phyloP scores from a whole-genome alignment of 306 rosid genomes.

The Alnus glutinosa region DNA sequence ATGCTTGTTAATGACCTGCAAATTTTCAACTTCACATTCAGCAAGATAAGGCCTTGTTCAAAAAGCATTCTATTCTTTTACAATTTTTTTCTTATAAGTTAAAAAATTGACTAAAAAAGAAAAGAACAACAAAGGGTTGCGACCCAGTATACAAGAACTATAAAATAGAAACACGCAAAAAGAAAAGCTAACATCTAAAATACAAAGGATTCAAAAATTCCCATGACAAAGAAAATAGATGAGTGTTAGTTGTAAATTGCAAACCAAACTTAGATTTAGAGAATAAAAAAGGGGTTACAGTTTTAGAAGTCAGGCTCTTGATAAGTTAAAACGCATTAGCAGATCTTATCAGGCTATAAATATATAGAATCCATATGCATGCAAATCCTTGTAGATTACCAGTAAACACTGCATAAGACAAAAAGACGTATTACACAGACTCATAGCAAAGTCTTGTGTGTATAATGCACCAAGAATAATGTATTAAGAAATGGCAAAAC shows the following conservation, averaged over 20 bases:
- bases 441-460: not conserved
- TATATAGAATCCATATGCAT: not conserved
- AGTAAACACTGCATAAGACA: not conserved
- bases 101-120: not conserved
- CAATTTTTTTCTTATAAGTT: too few relatives aligned
- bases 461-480: not conserved
- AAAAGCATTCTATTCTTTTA: not conserved
- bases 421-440: not conserved
- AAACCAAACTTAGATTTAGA: not conserved
- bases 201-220: not conserved
- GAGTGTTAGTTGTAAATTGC: not conserved
- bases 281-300: not conserved
- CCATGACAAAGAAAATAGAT: not conserved
- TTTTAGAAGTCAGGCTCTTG: not conserved
- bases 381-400: not conserved
- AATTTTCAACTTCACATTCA: conserved; percentile 28
- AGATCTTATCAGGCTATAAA: not conserved
- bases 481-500: not conserved
- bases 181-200: not conserved
- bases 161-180: not conserved
- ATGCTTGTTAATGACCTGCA: conserved; percentile 75
- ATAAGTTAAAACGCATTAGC: not conserved
- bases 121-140: not conserved
- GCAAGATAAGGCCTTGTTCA: conserved; percentile 20
- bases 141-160: not conserved